phyloP scores from a whole-genome alignment of 2,329 filamentous ascomycete genomes.

The Diaporthe velutina region DNA sequence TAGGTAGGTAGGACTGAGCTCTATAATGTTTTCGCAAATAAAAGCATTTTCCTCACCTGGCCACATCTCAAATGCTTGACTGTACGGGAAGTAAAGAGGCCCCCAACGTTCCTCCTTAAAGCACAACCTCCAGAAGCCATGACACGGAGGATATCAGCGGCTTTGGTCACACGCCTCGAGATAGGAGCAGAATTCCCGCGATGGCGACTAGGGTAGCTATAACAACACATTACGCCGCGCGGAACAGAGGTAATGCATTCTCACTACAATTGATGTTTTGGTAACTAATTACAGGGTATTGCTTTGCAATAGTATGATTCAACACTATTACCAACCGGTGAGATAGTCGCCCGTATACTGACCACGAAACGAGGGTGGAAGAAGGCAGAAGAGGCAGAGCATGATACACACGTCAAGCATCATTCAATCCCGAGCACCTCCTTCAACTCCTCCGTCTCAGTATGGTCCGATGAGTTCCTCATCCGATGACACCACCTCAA shows the following conservation, averaged over 20 bases:
- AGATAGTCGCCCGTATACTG: neutral
- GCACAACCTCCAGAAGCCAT: too few species aligned
- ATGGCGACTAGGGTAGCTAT: too few species aligned
- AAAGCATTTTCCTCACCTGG: too few species aligned
- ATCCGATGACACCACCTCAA: conserved; percentile 29
- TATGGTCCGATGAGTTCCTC: neutral
- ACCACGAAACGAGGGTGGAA: neutral
- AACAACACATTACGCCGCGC: too few species aligned
- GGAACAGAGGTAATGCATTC: neutral
- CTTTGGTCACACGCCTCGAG: too few species aligned
- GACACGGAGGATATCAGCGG: too few species aligned
- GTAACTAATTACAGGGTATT: neutral
- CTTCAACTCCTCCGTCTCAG: conserved; percentile 27
- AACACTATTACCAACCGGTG: neutral
- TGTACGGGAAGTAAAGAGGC: too few species aligned
- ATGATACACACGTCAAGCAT: neutral
- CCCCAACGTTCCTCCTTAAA: too few species aligned
- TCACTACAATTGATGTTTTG: neutral
- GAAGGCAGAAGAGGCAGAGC: neutral
- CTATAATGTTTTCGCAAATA: too few species aligned
- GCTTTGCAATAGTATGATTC: too few species aligned
- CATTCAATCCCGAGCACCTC: neutral
- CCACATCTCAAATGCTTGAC: too few species aligned
- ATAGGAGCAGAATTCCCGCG: too few species aligned
- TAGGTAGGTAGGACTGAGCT: neutral